Evolutionary conservation across 1,284 basidiomycete species (phyloP).

Genomic region (Trichosporon coremiiforme): DNA sequence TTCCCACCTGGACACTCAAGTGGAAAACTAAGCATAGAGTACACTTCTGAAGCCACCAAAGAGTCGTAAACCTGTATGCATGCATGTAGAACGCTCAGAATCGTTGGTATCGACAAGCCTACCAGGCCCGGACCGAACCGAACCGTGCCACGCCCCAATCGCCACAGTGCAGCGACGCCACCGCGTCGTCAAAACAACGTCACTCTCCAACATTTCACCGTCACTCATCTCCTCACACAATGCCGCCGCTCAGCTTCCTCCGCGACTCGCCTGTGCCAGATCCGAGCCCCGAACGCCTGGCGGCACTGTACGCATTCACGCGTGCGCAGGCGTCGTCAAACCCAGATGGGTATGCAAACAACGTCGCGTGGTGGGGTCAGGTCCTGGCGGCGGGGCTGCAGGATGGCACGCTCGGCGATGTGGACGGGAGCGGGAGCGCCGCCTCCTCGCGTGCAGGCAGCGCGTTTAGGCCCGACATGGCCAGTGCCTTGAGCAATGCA

Average conservation of each 20-base stretch:
- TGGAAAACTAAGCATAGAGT: no score
- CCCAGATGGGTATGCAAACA: constrained; percentile 75
- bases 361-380: constrained; percentile 82
- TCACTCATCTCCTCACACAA: not conserved
- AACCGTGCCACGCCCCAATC: constrained; percentile 8
- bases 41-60: no score
- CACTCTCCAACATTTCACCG: constrained; percentile 16
- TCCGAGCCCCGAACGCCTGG: constrained; percentile 65
- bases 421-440: constrained; percentile 21
- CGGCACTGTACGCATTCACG: constrained; percentile 85
- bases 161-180: constrained; percentile 1
- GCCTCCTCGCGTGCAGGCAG: not conserved
- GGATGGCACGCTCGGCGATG: constrained; percentile 63
- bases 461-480: constrained; percentile 15
- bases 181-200: constrained; percentile 6
- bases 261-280: constrained; percentile 31
- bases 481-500: constrained; percentile 15
- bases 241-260: constrained; percentile 35
- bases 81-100: not conserved
- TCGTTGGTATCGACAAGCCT: no score
- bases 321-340: constrained; percentile 80
- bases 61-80: not conserved
- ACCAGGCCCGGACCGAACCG: not conserved
- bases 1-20: no score
- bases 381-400: constrained; percentile 67